A percentile compares a stretch with the other conserved stretches of the same genome.
Evolutionary conservation across 2,329 filamentous ascomycete species (phyloP).

Genomic region (Phialophora macrospora): DNA sequence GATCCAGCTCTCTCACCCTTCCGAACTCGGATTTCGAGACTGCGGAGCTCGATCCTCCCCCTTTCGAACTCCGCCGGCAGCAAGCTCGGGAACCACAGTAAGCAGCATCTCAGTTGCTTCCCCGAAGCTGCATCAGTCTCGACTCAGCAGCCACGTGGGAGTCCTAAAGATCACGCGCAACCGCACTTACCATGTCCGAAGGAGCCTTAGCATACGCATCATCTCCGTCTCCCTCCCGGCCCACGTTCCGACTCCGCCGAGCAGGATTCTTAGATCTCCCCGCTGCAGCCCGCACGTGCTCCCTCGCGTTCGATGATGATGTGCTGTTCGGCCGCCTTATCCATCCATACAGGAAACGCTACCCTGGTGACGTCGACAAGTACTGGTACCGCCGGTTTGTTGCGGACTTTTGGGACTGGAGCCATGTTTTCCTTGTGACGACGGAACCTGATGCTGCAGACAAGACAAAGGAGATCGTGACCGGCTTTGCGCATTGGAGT

Average conservation of each 20-base stretch:
- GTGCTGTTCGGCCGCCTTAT: constrained; percentile 36
- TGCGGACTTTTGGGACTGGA: constrained; percentile 36
- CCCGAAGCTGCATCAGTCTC: not conserved
- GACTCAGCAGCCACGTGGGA: constrained; percentile 18
- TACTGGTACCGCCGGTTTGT: constrained; percentile 37
- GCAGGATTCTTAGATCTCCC: constrained; percentile 33
- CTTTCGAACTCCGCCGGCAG: not conserved
- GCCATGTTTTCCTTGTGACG: constrained; percentile 34
- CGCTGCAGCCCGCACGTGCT: constrained; percentile 26
- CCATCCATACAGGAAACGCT: constrained; percentile 31
- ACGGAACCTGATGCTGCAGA: constrained; percentile 19
- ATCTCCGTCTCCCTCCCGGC: not conserved
- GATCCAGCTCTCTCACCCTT: not conserved
- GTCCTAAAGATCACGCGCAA: not conserved
- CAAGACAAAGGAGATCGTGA: constrained; percentile 25
- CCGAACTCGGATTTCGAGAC: not conserved
- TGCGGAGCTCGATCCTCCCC: not conserved
- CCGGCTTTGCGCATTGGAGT: constrained; percentile 35
- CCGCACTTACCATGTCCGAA: constrained; percentile 1
- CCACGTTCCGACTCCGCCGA: constrained; percentile 26
- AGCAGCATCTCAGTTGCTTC: not conserved
- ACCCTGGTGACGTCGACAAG: constrained; percentile 32
- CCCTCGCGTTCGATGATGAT: constrained; percentile 35
- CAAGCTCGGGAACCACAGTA: not conserved
- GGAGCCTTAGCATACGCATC: not conserved